Evolutionary conservation across 106 monocot species (phyloP), one percentile per base, ranked within the genome.

Genomic region (Ottelia alismoides): DNA sequence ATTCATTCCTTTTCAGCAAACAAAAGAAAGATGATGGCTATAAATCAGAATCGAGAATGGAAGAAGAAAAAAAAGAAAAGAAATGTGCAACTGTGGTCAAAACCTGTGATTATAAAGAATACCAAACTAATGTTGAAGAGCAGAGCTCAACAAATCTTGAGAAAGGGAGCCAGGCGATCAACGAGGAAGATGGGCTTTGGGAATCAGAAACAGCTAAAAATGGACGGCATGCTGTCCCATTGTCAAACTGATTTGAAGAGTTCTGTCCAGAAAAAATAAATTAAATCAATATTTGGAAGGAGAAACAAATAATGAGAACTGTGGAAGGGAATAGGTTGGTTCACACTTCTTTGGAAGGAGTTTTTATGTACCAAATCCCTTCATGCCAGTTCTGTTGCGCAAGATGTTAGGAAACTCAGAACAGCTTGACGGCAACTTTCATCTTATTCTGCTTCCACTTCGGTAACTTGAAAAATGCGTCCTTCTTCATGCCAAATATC

Each of bases 401-500:
- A 43, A 16, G 6, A 43, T 7, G 40, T 6, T 7, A 7, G 40
- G 40, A 43, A 43, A 7, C 6, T 43, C 40, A 43, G 40, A 43
- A 43, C 16, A 43, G 16, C 16, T 16, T 43, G 16, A 43, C 16
- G 16, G 40, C 40, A 6, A 43, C 16, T 43, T 43, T 43, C 40
- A 43, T 7, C 16, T 43, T 85, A 55, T 78, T 92, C 64, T 85
- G 84, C 70, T 77, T 92, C 91, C 91, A 92, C 46, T 85, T 78
- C 20, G 91, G 81, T 49, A 92, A 69, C 70, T 78, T 82, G 22
- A 49, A 77, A 62, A 92, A 92, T 46, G 70, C 81, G 20, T 72
- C 81, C 62, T 81, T 92, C 30, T 67, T 57, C 91, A 85, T 81
- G 46, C 70, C 75, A 40, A 92, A 89, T 59, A 85, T 96, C 65